Conservation (phyloP, 2,329 filamentous ascomycete species). For the Cryphonectria naterciae region DNA sequence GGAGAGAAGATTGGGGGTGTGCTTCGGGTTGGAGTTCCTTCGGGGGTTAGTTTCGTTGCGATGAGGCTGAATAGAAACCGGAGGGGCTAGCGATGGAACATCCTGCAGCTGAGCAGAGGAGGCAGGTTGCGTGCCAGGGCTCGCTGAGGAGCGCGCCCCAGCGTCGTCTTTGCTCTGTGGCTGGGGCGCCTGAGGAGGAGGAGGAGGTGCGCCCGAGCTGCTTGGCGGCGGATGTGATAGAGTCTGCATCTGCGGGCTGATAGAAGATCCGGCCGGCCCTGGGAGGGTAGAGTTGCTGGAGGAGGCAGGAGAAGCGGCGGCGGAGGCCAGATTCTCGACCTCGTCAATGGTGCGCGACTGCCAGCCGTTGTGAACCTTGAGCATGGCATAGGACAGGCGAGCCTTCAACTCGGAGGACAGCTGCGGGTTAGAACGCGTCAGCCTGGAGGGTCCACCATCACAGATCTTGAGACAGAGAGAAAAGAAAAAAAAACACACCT, state of each 20-base stretch:
- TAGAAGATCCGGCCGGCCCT: slow-evolving; percentile 53
- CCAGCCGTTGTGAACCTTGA: slow-evolving; percentile 91
- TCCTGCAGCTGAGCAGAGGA: slow-evolving; percentile 9
- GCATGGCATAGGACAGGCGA: slow-evolving; percentile 88
- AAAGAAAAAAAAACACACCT: slow-evolving; percentile 58
- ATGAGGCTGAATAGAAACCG: slow-evolving; percentile 58
- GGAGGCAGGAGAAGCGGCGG: slow-evolving; percentile 66
- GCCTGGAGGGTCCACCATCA: slow-evolving; percentile 11
- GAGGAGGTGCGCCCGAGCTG: slow-evolving; percentile 36
- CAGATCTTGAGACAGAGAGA: not conserved
- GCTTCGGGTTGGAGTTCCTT: slow-evolving; percentile 54
- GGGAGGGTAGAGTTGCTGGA: slow-evolving; percentile 62
- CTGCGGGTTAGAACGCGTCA: slow-evolving; percentile 47
- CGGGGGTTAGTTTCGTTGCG: slow-evolving; percentile 49
- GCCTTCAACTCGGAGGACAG: slow-evolving; percentile 79
- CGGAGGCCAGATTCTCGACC: slow-evolving; percentile 74
- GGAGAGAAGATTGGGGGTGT: slow-evolving; percentile 55
- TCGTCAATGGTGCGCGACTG: slow-evolving; percentile 78
- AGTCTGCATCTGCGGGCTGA: slow-evolving; percentile 54
- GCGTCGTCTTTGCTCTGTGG: slow-evolving; percentile 8
- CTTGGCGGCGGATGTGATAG: slow-evolving; percentile 30
- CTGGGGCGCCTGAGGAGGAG: slow-evolving; percentile 31
- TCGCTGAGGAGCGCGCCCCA: slow-evolving; percentile 39
- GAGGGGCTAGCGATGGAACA: slow-evolving; percentile 51
- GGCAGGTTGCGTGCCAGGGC: slow-evolving; percentile 34